A percentile compares a stretch with the other conserved stretches of the same genome.
Evolutionary conservation across 2,329 filamentous ascomycete species (phyloP).

Genomic region (Trichoderma asperellum): DNA sequence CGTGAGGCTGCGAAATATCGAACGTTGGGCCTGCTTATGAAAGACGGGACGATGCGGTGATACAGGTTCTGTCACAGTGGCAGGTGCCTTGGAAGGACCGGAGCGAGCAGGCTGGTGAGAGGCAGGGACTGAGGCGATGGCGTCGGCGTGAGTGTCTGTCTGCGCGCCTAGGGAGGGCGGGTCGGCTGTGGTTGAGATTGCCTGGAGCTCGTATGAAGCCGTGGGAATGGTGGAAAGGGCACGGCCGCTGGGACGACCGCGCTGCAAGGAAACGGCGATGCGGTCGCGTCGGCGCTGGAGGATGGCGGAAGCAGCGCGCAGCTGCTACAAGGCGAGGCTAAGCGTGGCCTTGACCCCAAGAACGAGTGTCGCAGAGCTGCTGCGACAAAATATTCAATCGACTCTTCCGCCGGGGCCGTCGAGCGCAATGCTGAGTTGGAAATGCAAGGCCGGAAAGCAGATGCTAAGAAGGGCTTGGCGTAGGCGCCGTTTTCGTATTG

Average conservation of each 20-base stretch:
- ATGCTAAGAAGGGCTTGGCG: constrained; percentile 26
- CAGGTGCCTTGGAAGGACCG: neutral
- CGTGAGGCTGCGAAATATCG: constrained; percentile 51
- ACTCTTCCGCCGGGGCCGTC: constrained; percentile 10
- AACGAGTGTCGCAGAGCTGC: neutral
- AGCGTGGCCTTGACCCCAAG: neutral
- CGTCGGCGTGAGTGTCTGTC: constrained; percentile 38
- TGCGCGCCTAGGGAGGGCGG: constrained; percentile 39
- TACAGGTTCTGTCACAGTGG: neutral
- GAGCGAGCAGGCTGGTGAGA: constrained; percentile 42
- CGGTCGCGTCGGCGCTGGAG: constrained; percentile 35
- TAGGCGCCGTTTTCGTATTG: constrained; percentile 23
- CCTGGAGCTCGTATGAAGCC: constrained; percentile 51
- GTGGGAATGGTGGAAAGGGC: constrained; percentile 49
- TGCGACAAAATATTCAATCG: neutral
- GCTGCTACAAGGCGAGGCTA: neutral
- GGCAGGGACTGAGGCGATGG: constrained; percentile 28
- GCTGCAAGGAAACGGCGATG: constrained; percentile 38
- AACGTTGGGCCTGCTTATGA: constrained; percentile 24
- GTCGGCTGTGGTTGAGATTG: constrained; percentile 33
- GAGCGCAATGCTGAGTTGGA: constrained; percentile 24
- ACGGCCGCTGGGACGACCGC: constrained; percentile 54
- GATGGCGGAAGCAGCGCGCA: constrained; percentile 12
- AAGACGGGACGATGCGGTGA: constrained; percentile 13
- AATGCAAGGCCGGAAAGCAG: constrained; percentile 4